Evolutionary conservation across 129 eudicot genomes (phyloP), one percentile per base, ranked within the genome.

Genomic region (Pittosporum tobira): DNA sequence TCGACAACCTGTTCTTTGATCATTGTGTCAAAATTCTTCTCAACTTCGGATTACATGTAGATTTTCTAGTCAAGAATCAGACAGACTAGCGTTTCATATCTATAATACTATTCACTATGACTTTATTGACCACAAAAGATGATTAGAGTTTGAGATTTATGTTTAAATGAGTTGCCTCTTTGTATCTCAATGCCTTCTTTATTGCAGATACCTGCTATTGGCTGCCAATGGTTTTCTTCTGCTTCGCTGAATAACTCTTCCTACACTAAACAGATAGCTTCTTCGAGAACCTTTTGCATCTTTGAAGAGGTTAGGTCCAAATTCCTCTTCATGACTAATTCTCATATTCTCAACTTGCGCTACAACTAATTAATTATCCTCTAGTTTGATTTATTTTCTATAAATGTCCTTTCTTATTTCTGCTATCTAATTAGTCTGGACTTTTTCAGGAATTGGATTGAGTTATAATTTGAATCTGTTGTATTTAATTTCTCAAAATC

Each of bases 271-370:
- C 75, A 84, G 57, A 83, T 93, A 40, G 99, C 96, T 56, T 69
- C 91, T 63, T 74, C 99, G 45, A 79, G 99, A 77, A 93, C 96
- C 56, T 87, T 93, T 63, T 93, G 99, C 64, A 45, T 93, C 59
- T 93, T 74, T 68, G 99, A 93, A 75, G 88, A 93, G 94, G 99
- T 91, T 30, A 44, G 65, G 59, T 31, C 38, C 48, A 26, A 61
- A 25, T 71, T 29, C 43, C 68, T 54, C 29, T 40, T 2, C 9
- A 26, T 50, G 42, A 36, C 5, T 13, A 31, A 52, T 62, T 48
- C 24, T 38, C 21, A n/a, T 6, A 28, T 53, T 37, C 19, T 0
- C 14, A 7, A 45, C 31, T 16, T 30, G 19, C 52, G 49, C 40
- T 44, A 19, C 44, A 29, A 24, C 11, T 28, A 21, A 62, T 3